Evolutionary conservation across 2,329 filamentous ascomycete species (phyloP).

Genomic region (Aspergillus awamori): DNA sequence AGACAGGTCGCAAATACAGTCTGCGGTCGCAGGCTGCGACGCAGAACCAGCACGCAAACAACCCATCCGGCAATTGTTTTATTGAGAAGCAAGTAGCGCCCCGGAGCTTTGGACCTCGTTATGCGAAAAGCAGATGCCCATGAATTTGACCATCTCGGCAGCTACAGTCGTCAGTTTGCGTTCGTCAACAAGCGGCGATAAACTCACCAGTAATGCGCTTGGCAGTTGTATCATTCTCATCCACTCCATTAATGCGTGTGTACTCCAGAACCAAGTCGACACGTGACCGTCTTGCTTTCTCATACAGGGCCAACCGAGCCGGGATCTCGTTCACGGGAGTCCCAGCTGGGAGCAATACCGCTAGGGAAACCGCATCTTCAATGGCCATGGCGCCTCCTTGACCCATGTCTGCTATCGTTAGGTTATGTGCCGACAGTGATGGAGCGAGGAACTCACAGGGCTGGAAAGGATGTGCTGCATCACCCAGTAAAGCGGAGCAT

Average conservation of each 20-base stretch:
- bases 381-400: conserved; percentile 39
- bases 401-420: conserved; percentile 27
- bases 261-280: conserved; percentile 25
- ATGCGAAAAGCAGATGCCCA: conserved; percentile 26
- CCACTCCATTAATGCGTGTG: conserved; percentile 28
- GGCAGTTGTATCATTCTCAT: conserved; percentile 22
- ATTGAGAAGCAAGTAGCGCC: conserved; percentile 1
- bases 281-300: conserved; percentile 23
- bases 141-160: conserved; percentile 27
- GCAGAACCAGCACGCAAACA: too few relatives aligned
- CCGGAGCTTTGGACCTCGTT: conserved; percentile 23
- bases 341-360: conserved; percentile 28
- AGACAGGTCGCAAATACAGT: too few relatives aligned
- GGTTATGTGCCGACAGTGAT: neutral
- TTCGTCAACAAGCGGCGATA: neutral
- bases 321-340: conserved; percentile 22
- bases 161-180: conserved; percentile 15
- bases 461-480: conserved; percentile 69
- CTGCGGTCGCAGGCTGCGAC: too few relatives aligned
- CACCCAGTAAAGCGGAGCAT: conserved; percentile 61
- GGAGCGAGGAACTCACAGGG: conserved; percentile 41
- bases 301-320: conserved; percentile 23
- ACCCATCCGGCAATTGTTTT: too few relatives aligned
- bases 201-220: conserved; percentile 23
- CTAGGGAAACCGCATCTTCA: conserved; percentile 35